Conservation (phyloP, 352 stramenopile species). For the Phytophthora aleatoria region DNA sequence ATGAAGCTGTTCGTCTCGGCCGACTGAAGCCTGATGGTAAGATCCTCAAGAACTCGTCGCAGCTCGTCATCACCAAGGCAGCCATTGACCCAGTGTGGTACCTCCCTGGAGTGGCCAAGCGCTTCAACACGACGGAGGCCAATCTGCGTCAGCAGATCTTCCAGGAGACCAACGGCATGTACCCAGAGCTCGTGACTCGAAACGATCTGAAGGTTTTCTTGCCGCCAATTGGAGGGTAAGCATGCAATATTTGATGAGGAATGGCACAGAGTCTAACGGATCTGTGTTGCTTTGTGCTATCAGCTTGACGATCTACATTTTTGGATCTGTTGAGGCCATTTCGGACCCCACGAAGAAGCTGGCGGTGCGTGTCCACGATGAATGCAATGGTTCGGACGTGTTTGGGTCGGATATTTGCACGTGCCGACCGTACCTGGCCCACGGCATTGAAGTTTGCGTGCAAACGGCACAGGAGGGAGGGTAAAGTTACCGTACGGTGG, state of each 20-base stretch:
- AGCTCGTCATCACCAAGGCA: conserved; percentile 96
- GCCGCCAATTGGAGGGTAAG: conserved; percentile 96
- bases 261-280: conserved; percentile 7
- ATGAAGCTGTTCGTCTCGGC: conserved; percentile 93
- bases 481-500: conserved; percentile 33
- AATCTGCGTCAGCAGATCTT: conserved; percentile 98
- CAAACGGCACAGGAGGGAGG: conserved; percentile 97
- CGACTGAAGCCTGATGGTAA: conserved; percentile 97
- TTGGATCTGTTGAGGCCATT: conserved; percentile 96
- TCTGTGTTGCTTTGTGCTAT: conserved; percentile 2
- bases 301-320: conserved; percentile 97
- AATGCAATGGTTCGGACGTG: conserved; percentile 99
- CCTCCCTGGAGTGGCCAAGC: conserved; percentile 97
- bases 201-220: conserved; percentile 99
- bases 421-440: conserved; percentile 98
- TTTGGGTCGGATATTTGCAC: conserved; percentile 99
- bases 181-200: conserved; percentile 98
- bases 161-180: conserved; percentile 99
- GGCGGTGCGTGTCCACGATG: conserved; percentile 98
- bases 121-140: conserved; percentile 97
- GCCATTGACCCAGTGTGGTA: conserved; percentile 99
- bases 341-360: conserved; percentile 97
- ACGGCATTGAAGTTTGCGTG: conserved; percentile 99
- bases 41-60: conserved; percentile 91
- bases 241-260: conserved; percentile 4